Evolutionary conservation across 352 stramenopile genomes (phyloP), one percentile per base, ranked within the genome.

Genomic region (Globisporangium mamillatum): DNA sequence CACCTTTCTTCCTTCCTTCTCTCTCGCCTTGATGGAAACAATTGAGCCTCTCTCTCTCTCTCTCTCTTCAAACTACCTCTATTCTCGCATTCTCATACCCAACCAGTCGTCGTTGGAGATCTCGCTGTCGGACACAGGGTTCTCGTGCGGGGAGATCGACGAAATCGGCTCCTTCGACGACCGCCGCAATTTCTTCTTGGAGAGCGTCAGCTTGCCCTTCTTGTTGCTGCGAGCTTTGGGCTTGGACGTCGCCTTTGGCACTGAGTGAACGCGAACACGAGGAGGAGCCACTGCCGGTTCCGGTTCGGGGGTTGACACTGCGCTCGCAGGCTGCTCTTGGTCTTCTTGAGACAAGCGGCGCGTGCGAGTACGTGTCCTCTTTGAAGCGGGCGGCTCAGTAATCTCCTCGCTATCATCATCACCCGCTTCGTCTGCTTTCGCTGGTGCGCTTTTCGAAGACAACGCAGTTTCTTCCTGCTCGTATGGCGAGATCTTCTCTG

Each of bases 101-200:
- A 52, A 20, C 24, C 44, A 52, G 44, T 59, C 41, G 10, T 63
- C 46, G 34, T 14, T 69, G n/a, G 64, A 69, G 44, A 69, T 44
- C 27, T 60, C 58, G 52, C 59, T 71, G 59, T 71, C 66, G 20
- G 50, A 62, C 27, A 63, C 52, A 38, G 66, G 66, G 8, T 71
- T 63, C 29, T 66, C 66, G 53, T 71, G 66, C 59, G 66, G 66
- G 36, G 66, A 71, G 48, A 63, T 63, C n/a, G 50, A 50, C 20
- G 66, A 71, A 41, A 66, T 38, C 22, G 61, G 41, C 7, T 67
- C 53, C 52, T 60, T 67, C 22, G 62, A 67, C 24, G 58, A 22
- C 38, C 22, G 66, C 10, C n/a, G 64, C 54, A 36, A 58, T 16
- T 71, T 61, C 24, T 46, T 66, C 46, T 61, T 61, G 16, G n/a